A percentile compares a stretch with the other conserved stretches of the same genome.
Conservation (phyloP, 768 basidiomycete genomes). For the Boletellus ananas region DNA sequence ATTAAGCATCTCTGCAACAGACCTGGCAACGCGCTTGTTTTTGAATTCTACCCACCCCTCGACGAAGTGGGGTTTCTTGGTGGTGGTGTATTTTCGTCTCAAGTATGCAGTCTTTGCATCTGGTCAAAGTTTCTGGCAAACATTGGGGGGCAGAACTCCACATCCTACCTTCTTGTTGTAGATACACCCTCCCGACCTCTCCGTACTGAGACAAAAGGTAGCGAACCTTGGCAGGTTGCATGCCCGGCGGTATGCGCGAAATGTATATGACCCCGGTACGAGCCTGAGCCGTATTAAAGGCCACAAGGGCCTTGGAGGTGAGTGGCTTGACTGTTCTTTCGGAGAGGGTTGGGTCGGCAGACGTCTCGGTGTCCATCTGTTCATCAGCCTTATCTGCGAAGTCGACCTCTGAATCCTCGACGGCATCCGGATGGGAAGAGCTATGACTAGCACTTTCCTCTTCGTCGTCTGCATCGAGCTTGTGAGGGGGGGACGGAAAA, state of each 20-base stretch:
- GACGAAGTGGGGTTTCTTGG: conserved; percentile 82
- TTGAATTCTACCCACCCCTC: conserved; percentile 99
- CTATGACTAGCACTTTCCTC: neutral
- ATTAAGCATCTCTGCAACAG: conserved; percentile 92
- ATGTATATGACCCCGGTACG: conserved; percentile 89
- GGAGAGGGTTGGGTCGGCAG: conserved; percentile 42
- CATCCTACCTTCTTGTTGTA: conserved; percentile 82
- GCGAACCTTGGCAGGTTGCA: conserved; percentile 94
- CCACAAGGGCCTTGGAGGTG: conserved; percentile 69
- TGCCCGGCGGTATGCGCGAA: conserved; percentile 93
- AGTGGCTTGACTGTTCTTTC: conserved; percentile 65
- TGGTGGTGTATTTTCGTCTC: conserved; percentile 74
- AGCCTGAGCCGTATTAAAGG: conserved; percentile 69
- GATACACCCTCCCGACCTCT: conserved; percentile 86
- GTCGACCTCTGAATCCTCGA: conserved; percentile 22
- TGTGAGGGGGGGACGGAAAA: neutral
- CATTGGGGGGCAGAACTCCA: neutral
- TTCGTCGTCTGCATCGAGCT: neutral
- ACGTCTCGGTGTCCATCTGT: conserved; percentile 54
- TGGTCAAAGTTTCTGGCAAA: conserved; percentile 27
- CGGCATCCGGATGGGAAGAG: conserved; percentile 4
- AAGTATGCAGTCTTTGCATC: conserved; percentile 87
- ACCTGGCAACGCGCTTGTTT: conserved; percentile 87
- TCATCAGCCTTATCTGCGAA: conserved; percentile 23
- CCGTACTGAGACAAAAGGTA: conserved; percentile 90